Conservation (phyloP, 2,329 filamentous ascomycete species). For the Venturia pyrina region DNA sequence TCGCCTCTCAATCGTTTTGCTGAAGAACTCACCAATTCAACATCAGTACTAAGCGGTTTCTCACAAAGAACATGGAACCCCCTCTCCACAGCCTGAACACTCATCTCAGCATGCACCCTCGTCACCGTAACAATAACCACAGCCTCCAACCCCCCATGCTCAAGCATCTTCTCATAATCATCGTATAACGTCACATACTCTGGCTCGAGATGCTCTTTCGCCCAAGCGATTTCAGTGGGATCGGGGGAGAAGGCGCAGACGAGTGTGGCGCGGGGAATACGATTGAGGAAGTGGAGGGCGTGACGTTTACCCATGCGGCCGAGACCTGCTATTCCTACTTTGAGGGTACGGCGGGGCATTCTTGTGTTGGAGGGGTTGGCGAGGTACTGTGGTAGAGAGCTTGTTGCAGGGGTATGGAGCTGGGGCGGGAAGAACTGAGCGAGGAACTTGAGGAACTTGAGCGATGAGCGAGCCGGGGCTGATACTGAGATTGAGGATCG, state of each 20-base stretch:
- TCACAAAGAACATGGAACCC: constrained; percentile 50
- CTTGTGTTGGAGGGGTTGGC: not conserved
- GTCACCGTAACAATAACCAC: constrained; percentile 46
- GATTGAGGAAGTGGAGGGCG: constrained; percentile 36
- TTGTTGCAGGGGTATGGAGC: too few species aligned
- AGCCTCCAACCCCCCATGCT: constrained; percentile 44
- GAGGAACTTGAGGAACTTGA: not conserved
- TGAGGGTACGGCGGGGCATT: constrained; percentile 28
- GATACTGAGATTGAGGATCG: not conserved
- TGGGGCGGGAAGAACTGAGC: not conserved
- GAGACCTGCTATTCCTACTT: constrained; percentile 36
- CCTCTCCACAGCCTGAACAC: constrained; percentile 45
- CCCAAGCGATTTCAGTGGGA: constrained; percentile 37
- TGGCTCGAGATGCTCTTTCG: constrained; percentile 38
- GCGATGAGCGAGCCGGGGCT: not conserved
- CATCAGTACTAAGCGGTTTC: constrained; percentile 49
- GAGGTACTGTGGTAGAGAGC: too few species aligned
- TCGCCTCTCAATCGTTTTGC: too few species aligned
- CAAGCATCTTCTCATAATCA: constrained; percentile 47
- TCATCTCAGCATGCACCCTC: constrained; percentile 47
- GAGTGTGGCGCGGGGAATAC: constrained; percentile 34
- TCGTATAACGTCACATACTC: constrained; percentile 41
- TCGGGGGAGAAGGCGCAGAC: constrained; percentile 39
- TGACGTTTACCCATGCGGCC: constrained; percentile 42
- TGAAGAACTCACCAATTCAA: constrained; percentile 34